Conservation (phyloP, 352 stramenopile species). For the Pythium sp. region DNA sequence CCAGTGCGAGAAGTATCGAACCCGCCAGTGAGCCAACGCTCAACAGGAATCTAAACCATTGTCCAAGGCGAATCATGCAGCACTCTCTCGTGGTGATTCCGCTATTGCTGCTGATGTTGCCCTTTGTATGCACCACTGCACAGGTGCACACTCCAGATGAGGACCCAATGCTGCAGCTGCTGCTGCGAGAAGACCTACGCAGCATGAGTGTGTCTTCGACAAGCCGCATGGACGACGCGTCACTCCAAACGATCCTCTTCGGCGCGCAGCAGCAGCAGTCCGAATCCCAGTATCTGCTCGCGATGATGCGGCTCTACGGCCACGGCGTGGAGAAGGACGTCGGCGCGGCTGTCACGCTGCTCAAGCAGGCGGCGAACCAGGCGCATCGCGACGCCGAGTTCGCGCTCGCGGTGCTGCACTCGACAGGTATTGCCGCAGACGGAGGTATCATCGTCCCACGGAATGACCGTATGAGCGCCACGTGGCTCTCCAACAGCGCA, state of each 20-base stretch:
- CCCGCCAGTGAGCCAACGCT: too few relatives aligned
- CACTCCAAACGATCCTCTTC: constrained; percentile 33
- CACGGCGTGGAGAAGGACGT: constrained; percentile 35
- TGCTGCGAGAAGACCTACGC: constrained; percentile 21
- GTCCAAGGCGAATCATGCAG: too few relatives aligned
- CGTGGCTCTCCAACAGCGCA: constrained; percentile 40
- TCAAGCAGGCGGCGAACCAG: constrained; percentile 24
- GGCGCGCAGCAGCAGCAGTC: constrained; percentile 33
- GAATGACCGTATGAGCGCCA: constrained; percentile 33
- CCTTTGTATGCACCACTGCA: neutral
- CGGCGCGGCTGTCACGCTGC: constrained; percentile 26
- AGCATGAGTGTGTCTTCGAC: constrained; percentile 1
- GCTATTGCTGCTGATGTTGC: neutral
- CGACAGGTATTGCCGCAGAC: neutral
- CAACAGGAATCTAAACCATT: too few relatives aligned
- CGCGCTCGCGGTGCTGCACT: constrained; percentile 41
- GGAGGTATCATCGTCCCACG: constrained; percentile 14
- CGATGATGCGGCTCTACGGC: constrained; percentile 53
- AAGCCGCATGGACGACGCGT: constrained; percentile 20
- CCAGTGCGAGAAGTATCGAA: too few relatives aligned
- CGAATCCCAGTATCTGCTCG: constrained; percentile 49
- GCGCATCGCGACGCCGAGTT: constrained; percentile 45
- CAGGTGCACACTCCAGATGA: neutral
- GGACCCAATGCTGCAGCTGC: neutral
- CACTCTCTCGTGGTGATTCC: neutral